Evolutionary conservation across 2,329 filamentous ascomycete species (phyloP), one percentile per base, ranked within the genome.

Genomic region (Aspergillus clavatus): DNA sequence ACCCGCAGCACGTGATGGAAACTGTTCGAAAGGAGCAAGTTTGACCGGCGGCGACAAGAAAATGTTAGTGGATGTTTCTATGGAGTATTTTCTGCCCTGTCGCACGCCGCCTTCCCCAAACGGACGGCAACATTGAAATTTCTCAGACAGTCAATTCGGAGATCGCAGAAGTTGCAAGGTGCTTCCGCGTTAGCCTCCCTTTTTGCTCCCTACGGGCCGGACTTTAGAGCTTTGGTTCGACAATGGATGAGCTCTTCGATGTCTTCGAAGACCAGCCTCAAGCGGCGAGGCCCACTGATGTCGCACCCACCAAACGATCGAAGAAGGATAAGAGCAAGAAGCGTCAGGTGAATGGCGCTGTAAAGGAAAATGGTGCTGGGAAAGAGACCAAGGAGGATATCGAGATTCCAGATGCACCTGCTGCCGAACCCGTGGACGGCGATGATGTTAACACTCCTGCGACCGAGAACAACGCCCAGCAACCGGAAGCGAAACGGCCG

Each of bases 211-310:
- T 53, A 51, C 52, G 50, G n/a, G 29, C 31, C 40, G 38, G 43
- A 35, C 28, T 16, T 14, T 40, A 45, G 22, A 43, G 41, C 41
- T 42, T n/a, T 46, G 43, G 42, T 48, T 21, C 47, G 56, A 61
- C 49, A 47, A 88, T 87, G 83, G 84, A 89, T 70, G 86, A 89
- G 50, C 77, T 93, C 56, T 93, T 93, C 59, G 83, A 87, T 58
- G 86, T 89, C 46, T 91, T 93, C 61, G 84, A 89, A 53, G 83
- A 86, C 59, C 75, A 78, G 62, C 74, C 81, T 39, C 65, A 75
- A 63, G 74, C 77, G 54, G 46, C 54, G 44, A 50, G 55, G 49
- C 46, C 59, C 42, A 53, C 58, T 26, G 66, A 65, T 54, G 51
- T 56, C 56, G 48, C 54, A 38, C 46, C 57, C 8, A 24, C 23